These are phyloP conservation scores for Carpinus fangiana DNA, from an alignment of 306 rosid species.

Conservation along the genomic window DNA sequence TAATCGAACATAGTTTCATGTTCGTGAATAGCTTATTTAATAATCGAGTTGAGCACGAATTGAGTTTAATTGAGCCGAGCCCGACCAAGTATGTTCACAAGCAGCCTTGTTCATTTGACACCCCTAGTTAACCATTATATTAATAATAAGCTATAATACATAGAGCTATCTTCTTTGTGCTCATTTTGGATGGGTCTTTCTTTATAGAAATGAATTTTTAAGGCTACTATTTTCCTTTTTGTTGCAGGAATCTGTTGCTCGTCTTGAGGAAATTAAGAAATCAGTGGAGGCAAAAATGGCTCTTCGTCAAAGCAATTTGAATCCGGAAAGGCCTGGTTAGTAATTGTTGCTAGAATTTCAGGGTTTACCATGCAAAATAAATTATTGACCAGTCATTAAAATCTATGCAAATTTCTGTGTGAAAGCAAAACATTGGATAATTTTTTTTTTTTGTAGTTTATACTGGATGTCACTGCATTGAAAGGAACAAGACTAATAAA, in stretches of 20 bases:
- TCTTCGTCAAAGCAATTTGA: constrained; percentile 88
- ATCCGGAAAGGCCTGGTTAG: constrained; percentile 97
- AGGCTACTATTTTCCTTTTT: constrained; percentile 1
- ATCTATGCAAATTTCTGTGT: background rate
- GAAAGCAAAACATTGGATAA: background rate
- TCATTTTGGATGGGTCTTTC: constrained; percentile 15
- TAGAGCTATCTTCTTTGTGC: background rate
- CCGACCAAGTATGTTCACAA: too few relatives aligned
- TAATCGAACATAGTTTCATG: too few relatives aligned
- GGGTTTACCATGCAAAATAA: constrained; percentile 5
- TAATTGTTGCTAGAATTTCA: constrained; percentile 18
- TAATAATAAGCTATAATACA: background rate
- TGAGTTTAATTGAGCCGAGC: too few relatives aligned
- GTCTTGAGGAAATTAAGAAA: constrained; percentile 85
- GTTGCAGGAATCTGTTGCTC: constrained; percentile 81
- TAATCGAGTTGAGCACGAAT: too few relatives aligned
- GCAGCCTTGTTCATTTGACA: too few relatives aligned
- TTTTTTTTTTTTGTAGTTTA: background rate
- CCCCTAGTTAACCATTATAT: too few relatives aligned
- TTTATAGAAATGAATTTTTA: constrained; percentile 16
- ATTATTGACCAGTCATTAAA: background rate
- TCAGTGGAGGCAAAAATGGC: constrained; percentile 83
- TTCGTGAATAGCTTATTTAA: too few relatives aligned
- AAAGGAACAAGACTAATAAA: background rate
- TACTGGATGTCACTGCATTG: background rate